Conservation (phyloP, 352 stramenopile species). For the Phytopythium chamaehyphon region DNA sequence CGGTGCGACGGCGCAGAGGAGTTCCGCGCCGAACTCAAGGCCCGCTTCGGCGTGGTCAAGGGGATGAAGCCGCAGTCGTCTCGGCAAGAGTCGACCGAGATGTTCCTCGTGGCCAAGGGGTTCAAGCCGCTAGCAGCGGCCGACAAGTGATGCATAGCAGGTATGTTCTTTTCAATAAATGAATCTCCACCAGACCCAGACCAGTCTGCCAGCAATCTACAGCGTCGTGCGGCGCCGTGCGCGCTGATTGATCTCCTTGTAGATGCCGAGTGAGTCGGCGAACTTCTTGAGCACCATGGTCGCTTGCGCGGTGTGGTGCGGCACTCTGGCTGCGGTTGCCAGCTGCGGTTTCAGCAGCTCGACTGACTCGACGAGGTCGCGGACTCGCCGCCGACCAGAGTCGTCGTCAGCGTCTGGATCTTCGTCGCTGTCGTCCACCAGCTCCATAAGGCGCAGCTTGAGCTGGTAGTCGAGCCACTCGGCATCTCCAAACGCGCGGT, state of each 20-base stretch:
- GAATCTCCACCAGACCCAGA: neutral
- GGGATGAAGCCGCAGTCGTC: conserved; percentile 80
- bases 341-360: conserved; percentile 6
- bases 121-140: conserved; percentile 27
- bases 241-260: conserved; percentile 2
- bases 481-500: conserved; percentile 1
- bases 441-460: conserved; percentile 7
- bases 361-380: conserved; percentile 2
- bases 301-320: neutral
- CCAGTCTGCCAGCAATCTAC: neutral
- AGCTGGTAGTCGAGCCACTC: conserved; percentile 9
- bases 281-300: conserved; percentile 9
- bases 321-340: neutral
- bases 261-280: conserved; percentile 4
- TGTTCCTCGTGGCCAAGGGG: conserved; percentile 79
- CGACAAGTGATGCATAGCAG: neutral
- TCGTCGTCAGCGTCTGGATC: neutral
- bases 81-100: conserved; percentile 76
- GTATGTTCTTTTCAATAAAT: neutral
- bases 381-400: neutral
- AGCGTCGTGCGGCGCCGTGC: neutral
- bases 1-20: conserved; percentile 69
- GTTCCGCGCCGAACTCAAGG: conserved; percentile 74
- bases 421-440: conserved; percentile 3
- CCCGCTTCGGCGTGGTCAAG: conserved; percentile 62